Evolutionary conservation across 768 basidiomycete genomes (phyloP), one percentile per base, ranked within the genome.

Genomic region (Pulveroboletus sp.): DNA sequence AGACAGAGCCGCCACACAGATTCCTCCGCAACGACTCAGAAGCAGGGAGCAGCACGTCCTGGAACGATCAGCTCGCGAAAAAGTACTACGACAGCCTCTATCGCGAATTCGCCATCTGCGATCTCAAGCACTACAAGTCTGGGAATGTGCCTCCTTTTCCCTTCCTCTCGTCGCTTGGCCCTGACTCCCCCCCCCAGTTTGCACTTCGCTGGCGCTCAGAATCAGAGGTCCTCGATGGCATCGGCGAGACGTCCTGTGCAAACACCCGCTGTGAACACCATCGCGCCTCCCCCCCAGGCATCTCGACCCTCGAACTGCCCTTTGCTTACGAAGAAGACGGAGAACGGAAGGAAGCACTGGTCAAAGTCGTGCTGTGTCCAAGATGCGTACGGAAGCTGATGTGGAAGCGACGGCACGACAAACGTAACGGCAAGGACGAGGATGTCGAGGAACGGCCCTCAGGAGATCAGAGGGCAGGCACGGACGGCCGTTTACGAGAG

Each of bases 191-290:
- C 41, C 15, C 53, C 21, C 53, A 93, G 85, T 86, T 98, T 63
- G 83, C 93, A 0, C 77, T 98, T 5, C 85, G 95, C 12, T 98
- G 95, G 95, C 77, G 95, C 31, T 93, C 93, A 0, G 93, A 96
- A 62, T 72, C 77, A 2, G 95, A 98, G 69, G 93, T 97, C 12
- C 72, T 98, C 3, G 79, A 81, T 0, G 89, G 89, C 21, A 79
- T 83, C 3, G 95, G 93, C 3, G 90, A 96, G 66, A 78, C 80
- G 4, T 89, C 90, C 0, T 98, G 95, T 61, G 94, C 81, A 1
- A 94, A 94, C 55, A 81, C 90, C 18, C 88, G 93, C 21, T 98
- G 95, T 62, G 69, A 75, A 43, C 77, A 77, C 57, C 86, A 93
- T 54, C 70, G 74, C 43, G 60, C 61, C 39, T 48, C 59, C 27